A percentile compares a stretch with the other conserved stretches of the same genome.
Conservation (phyloP, 2,329 filamentous ascomycete species). For the Fulvia fulva region DNA sequence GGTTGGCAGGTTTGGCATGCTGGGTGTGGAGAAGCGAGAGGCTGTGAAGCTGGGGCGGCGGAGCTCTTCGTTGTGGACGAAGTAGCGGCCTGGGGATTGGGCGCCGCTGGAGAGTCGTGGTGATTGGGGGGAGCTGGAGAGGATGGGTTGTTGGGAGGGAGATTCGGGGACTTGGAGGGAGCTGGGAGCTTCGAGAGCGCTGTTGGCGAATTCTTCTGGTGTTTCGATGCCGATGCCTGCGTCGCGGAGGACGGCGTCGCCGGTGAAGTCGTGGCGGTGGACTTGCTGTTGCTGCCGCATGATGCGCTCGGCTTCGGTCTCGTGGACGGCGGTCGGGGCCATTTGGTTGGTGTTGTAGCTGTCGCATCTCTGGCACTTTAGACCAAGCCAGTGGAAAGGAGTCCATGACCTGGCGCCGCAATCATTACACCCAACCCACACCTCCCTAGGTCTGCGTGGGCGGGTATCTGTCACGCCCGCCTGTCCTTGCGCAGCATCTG, state of each 20-base stretch:
- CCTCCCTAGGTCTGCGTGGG: conserved; percentile 42
- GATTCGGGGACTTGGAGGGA: conserved; percentile 12
- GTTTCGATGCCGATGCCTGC: conserved; percentile 31
- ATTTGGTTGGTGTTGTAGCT: conserved; percentile 52
- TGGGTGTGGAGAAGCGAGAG: conserved; percentile 27
- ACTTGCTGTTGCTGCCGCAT: conserved; percentile 27
- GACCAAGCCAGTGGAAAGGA: conserved; percentile 87
- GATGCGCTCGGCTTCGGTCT: conserved; percentile 32
- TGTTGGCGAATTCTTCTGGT: conserved; percentile 4
- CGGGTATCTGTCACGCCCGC: not conserved
- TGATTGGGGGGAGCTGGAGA: conserved; percentile 20
- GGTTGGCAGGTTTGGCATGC: conserved; percentile 27
- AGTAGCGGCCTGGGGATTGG: conserved; percentile 31
- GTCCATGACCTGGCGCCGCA: conserved; percentile 84
- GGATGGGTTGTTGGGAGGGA: conserved; percentile 6
- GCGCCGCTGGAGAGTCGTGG: conserved; percentile 21
- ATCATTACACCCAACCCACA: conserved; percentile 89
- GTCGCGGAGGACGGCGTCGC: conserved; percentile 32
- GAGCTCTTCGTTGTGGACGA: conserved; percentile 28
- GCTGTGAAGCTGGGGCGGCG: conserved; percentile 27
- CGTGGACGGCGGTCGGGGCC: conserved; percentile 39
- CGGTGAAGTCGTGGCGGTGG: conserved; percentile 35
- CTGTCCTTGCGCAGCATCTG: not conserved
- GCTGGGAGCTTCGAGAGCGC: conserved; percentile 6
- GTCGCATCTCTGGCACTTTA: conserved; percentile 70